These are phyloP conservation scores for Pleurotus sapidus DNA, from an alignment of 768 basidiomycete genomes.

Conservation along the genomic window DNA sequence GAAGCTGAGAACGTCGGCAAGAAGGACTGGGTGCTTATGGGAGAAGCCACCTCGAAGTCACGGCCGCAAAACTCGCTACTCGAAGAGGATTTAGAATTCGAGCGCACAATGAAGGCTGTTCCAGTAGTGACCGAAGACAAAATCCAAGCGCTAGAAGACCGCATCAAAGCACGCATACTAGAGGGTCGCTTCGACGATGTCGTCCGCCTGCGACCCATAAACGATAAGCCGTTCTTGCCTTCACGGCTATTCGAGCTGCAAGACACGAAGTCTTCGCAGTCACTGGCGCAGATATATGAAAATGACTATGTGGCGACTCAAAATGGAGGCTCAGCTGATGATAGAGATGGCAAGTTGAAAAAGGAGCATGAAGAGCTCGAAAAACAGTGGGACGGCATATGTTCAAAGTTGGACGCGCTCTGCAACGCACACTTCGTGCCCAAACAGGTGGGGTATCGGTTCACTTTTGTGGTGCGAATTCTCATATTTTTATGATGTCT, in stretches of 20 bases:
- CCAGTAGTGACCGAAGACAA: constrained; percentile 89
- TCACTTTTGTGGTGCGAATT: neutral
- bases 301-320: constrained; percentile 80
- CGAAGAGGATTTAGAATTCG: constrained; percentile 94
- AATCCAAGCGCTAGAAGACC: constrained; percentile 80
- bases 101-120: constrained; percentile 80
- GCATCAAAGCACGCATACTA: constrained; percentile 85
- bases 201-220: constrained; percentile 71
- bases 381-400: constrained; percentile 80
- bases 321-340: constrained; percentile 56
- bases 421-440: constrained; percentile 96
- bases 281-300: constrained; percentile 95
- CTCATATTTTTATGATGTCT: neutral
- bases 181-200: constrained; percentile 91
- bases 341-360: constrained; percentile 83
- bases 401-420: constrained; percentile 86
- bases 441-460: constrained; percentile 62
- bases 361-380: constrained; percentile 91
- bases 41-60: constrained; percentile 79
- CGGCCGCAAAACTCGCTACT: constrained; percentile 91
- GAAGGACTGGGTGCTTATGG: constrained; percentile 92
- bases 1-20: constrained; percentile 85
- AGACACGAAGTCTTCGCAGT: constrained; percentile 84
- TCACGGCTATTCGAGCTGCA: constrained; percentile 87
- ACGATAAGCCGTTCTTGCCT: constrained; percentile 88